phyloP scores from a whole-genome alignment of 164 flowering plant species.

The Hamamelis virginiana region DNA sequence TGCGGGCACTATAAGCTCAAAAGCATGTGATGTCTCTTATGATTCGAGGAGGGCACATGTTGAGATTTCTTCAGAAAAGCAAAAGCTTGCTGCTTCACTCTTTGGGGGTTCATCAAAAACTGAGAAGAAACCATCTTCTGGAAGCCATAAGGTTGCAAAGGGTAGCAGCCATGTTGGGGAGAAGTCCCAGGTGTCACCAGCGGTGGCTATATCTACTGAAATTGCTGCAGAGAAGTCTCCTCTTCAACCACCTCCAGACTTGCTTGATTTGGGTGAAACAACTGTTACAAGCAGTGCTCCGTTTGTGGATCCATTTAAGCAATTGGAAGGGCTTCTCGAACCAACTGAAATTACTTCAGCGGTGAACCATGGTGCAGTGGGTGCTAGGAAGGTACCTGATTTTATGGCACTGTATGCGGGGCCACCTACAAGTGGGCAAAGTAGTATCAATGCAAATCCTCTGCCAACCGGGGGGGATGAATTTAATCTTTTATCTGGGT shows the following conservation, averaged over 20 bases:
- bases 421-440: constrained; percentile 28
- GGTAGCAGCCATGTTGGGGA: constrained; percentile 31
- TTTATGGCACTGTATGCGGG: constrained; percentile 53
- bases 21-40: constrained; percentile 39
- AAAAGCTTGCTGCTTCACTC: constrained; percentile 94
- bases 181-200: constrained; percentile 28
- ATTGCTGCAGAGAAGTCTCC: constrained; percentile 29
- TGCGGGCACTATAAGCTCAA: constrained; percentile 32
- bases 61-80: constrained; percentile 80
- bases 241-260: constrained; percentile 69
- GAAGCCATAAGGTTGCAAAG: constrained; percentile 50
- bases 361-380: constrained; percentile 19
- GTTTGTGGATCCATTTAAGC: constrained; percentile 71
- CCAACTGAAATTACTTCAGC: constrained; percentile 28
- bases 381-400: constrained; percentile 41
- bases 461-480: constrained; percentile 17
- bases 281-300: constrained; percentile 28
- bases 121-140: constrained; percentile 50
- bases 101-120: constrained; percentile 77
- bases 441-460: constrained; percentile 17
- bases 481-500: constrained; percentile 27
- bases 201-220: constrained; percentile 22
- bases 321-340: constrained; percentile 86
- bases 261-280: constrained; percentile 84
- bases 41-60: constrained; percentile 51